phyloP scores from a whole-genome alignment of 306 rosid species.

The Malus fusca region DNA sequence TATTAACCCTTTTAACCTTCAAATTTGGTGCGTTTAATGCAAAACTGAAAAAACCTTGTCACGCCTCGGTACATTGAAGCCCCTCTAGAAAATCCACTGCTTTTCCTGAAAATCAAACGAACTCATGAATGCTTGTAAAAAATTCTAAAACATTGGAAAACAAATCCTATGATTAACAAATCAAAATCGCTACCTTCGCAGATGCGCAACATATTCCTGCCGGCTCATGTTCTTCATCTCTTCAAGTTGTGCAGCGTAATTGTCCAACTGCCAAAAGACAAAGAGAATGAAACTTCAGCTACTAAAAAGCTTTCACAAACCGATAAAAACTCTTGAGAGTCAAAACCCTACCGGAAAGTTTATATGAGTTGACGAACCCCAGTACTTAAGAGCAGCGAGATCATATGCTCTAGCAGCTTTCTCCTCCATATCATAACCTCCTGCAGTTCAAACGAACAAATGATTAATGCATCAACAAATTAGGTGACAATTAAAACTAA shows the following conservation, averaged over 20 bases:
- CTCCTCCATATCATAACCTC: constrained; percentile 99
- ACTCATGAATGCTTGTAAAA: neutral
- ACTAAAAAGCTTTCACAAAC: neutral
- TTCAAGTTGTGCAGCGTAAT: constrained; percentile 61
- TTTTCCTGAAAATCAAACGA: constrained; percentile 54
- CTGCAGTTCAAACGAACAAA: constrained; percentile 26
- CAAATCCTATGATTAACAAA: neutral
- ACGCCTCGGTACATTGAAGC: constrained; percentile 98
- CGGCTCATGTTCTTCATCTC: constrained; percentile 96
- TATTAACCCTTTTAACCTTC: neutral
- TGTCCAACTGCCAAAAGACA: constrained; percentile 49
- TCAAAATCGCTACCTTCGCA: constrained; percentile 53
- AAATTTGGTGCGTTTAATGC: neutral
- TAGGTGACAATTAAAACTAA: neutral
- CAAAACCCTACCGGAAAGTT: constrained; percentile 60
- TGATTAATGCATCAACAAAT: neutral
- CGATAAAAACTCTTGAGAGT: neutral
- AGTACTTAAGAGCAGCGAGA: constrained; percentile 93
- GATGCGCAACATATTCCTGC: constrained; percentile 91
- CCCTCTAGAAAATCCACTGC: constrained; percentile 96
- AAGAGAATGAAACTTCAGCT: neutral
- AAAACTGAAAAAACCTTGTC: constrained; percentile 51
- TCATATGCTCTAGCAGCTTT: constrained; percentile 99
- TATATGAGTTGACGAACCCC: constrained; percentile 92
- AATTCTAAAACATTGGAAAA: neutral